These are phyloP conservation scores for Hypsizygus marmoreus DNA, from an alignment of 768 basidiomycete genomes.

Conservation along the genomic window DNA sequence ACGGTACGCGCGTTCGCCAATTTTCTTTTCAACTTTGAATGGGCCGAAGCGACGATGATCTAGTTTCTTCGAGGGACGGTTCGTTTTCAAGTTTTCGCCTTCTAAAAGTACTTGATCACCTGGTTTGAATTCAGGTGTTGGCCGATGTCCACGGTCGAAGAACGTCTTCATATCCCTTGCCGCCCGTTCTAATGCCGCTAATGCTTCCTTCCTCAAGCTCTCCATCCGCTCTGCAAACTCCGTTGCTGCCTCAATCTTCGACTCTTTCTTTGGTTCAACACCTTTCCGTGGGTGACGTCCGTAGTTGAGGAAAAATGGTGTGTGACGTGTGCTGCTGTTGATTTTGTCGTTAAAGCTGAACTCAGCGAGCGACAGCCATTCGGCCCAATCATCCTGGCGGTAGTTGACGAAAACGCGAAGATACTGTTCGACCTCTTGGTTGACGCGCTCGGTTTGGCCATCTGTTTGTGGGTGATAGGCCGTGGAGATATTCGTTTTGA, in stretches of 20 bases:
- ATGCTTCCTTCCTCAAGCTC: conserved; percentile 16
- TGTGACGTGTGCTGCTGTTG: conserved; percentile 24
- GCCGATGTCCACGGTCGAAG: conserved; percentile 10
- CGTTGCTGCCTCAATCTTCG: conserved; percentile 16
- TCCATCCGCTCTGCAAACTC: conserved; percentile 23
- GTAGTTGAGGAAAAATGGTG: conserved; percentile 33
- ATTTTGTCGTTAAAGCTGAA: conserved; percentile 33
- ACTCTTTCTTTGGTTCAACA: conserved; percentile 13
- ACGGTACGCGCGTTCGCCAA: too few relatives aligned
- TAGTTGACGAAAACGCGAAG: conserved; percentile 26
- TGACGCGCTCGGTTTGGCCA: conserved; percentile 6
- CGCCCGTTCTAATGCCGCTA: conserved; percentile 15
- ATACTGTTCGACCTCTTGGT: conserved; percentile 24
- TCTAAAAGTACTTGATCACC: too few relatives aligned
- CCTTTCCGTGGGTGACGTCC: conserved; percentile 25
- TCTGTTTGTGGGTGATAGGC: conserved; percentile 9
- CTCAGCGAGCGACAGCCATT: conserved; percentile 29
- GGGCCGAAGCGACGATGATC: too few relatives aligned
- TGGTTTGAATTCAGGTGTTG: too few relatives aligned
- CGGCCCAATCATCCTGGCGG: conserved; percentile 31
- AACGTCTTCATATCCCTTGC: conserved; percentile 21
- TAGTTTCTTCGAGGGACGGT: too few relatives aligned
- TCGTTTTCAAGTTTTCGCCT: too few relatives aligned
- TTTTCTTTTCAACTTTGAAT: too few relatives aligned
- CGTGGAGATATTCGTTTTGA: background rate